These are phyloP conservation scores for Trifolium subterraneum DNA, from an alignment of 306 rosid genomes.

Conservation along the genomic window DNA sequence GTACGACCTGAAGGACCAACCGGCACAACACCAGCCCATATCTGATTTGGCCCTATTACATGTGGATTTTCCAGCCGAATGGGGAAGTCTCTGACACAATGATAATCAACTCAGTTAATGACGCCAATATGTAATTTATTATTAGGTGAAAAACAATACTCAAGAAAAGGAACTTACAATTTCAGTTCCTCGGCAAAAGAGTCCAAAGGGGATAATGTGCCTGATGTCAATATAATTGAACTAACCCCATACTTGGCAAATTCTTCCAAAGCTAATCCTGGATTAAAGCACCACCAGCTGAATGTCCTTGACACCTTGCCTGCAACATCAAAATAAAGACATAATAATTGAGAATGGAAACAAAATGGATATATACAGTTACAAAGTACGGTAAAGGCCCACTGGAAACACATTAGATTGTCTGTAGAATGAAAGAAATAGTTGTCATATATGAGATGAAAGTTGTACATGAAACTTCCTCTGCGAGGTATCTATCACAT, in stretches of 20 bases:
- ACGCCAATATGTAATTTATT: slow-evolving; percentile 37
- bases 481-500: not conserved
- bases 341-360: slow-evolving; percentile 39
- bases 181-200: slow-evolving; percentile 90
- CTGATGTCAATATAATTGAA: slow-evolving; percentile 92
- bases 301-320: slow-evolving; percentile 85
- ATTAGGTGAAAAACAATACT: slow-evolving; percentile 35
- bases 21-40: slow-evolving; percentile 97
- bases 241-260: slow-evolving; percentile 69
- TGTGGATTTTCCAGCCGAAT: slow-evolving; percentile 92
- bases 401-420: slow-evolving; percentile 31
- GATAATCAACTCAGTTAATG: slow-evolving; percentile 37
- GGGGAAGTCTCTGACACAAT: slow-evolving; percentile 78
- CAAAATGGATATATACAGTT: slow-evolving; percentile 24
- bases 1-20: slow-evolving; percentile 83
- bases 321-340: slow-evolving; percentile 46
- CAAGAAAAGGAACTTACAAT: slow-evolving; percentile 57
- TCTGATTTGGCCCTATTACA: slow-evolving; percentile 85
- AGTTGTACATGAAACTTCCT: slow-evolving; percentile 33
- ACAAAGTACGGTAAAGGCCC: slow-evolving; percentile 15
- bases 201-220: slow-evolving; percentile 91
- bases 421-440: slow-evolving; percentile 30
- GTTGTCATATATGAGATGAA: slow-evolving; percentile 26
- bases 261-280: slow-evolving; percentile 93
- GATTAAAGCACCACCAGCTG: slow-evolving; percentile 99